Evolutionary conservation across 2,329 filamentous ascomycete species (phyloP).

Genomic region (Sporothrix phasma): DNA sequence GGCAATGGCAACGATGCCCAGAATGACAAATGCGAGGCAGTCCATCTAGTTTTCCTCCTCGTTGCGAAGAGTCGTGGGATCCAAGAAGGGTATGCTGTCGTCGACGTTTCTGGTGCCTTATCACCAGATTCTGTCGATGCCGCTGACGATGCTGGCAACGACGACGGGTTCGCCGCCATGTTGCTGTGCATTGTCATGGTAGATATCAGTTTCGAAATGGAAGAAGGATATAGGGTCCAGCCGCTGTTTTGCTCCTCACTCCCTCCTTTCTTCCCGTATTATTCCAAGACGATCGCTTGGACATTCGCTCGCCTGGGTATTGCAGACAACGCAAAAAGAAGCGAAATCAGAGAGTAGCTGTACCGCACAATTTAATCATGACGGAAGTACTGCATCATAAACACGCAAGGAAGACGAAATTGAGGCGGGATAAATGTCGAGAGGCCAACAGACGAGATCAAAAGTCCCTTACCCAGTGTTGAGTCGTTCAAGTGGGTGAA

Average conservation of each 20-base stretch:
- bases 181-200: neutral
- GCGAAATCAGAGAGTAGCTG: neutral
- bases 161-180: neutral
- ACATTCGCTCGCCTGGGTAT: conserved; percentile 10
- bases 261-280: neutral
- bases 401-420: neutral
- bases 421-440: neutral
- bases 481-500: neutral
- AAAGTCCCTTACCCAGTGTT: neutral
- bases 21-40: conserved; percentile 15
- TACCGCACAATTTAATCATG: neutral
- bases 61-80: conserved; percentile 7
- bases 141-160: neutral
- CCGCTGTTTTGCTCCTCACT: neutral
- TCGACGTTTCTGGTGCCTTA: neutral
- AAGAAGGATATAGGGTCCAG: neutral
- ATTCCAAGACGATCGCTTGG: neutral
- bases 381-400: neutral
- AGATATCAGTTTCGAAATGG: neutral
- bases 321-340: neutral
- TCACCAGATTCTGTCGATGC: neutral
- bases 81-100: neutral
- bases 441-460: neutral
- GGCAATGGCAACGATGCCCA: conserved; percentile 13
- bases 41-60: conserved; percentile 14